A percentile compares a stretch with the other conserved stretches of the same genome.
phyloP scores from a whole-genome alignment of 768 basidiomycete species.

The Trametes sanguinea region DNA sequence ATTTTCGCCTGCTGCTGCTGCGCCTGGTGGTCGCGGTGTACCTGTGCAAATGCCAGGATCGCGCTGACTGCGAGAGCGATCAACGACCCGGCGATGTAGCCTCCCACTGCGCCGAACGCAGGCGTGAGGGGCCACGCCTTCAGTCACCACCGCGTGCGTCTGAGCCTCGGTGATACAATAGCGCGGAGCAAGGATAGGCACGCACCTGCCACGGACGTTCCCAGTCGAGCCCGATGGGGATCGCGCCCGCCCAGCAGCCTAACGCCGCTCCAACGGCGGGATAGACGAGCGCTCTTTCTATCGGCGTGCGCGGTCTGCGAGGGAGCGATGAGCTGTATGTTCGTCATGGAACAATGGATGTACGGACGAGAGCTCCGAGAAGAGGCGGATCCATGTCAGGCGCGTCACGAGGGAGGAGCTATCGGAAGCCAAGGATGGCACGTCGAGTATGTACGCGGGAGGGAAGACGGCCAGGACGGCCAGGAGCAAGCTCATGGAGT shows the following conservation, averaged over 20 bases:
- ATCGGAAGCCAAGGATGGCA: constrained; percentile 45
- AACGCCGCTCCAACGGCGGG: constrained; percentile 70
- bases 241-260: constrained; percentile 79
- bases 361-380: constrained; percentile 80
- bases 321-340: not conserved
- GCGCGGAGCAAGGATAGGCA: constrained; percentile 11
- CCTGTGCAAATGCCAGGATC: constrained; percentile 31
- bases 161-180: constrained; percentile 6
- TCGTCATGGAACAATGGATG: constrained; percentile 55
- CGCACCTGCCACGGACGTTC: constrained; percentile 95
- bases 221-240: constrained; percentile 94
- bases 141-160: not conserved
- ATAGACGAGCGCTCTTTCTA: constrained; percentile 80
- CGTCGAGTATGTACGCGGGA: constrained; percentile 69
- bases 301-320: constrained; percentile 54
- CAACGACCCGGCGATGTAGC: constrained; percentile 65
- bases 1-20: not conserved
- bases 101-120: constrained; percentile 67
- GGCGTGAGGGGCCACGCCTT: constrained; percentile 86
- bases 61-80: constrained; percentile 50
- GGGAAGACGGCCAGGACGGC: constrained; percentile 66
- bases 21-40: not conserved
- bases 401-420: constrained; percentile 52
- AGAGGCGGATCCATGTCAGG: constrained; percentile 75
- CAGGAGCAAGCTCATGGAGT: constrained; percentile 66